Evolutionary conservation across 345 rosid species (phyloP).

Genomic region (Arabidopsis suecica): DNA sequence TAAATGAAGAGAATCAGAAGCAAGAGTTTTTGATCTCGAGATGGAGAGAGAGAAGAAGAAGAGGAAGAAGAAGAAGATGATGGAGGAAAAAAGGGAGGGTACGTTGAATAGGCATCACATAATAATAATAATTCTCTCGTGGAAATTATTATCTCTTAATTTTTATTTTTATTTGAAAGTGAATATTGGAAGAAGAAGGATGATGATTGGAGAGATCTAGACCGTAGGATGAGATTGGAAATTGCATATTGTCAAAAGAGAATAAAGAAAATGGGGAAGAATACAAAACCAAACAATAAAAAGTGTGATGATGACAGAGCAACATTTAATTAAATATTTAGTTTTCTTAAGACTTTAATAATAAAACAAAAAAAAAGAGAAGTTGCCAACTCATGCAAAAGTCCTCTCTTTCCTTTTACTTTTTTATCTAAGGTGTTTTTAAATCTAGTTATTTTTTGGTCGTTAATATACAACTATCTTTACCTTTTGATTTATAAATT

Average conservation of each 20-base stretch:
- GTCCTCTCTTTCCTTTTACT: constrained; percentile 44
- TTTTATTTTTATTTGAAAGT: background rate
- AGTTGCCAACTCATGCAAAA: constrained; percentile 47
- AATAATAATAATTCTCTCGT: constrained; percentile 49
- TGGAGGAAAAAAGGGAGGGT: constrained; percentile 52
- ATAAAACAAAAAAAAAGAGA: constrained; percentile 32
- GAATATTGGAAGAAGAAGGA: constrained; percentile 23
- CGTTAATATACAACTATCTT: background rate
- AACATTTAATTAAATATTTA: constrained; percentile 34
- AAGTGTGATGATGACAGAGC: constrained; percentile 46
- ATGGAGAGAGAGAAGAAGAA: constrained; percentile 25
- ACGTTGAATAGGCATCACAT: constrained; percentile 51
- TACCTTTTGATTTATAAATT: background rate
- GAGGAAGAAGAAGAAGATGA: constrained; percentile 27
- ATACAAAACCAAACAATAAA: constrained; percentile 35
- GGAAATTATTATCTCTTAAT: constrained; percentile 1
- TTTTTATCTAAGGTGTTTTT: constrained; percentile 33
- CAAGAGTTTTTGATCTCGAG: constrained; percentile 31
- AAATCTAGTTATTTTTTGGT: constrained; percentile 12
- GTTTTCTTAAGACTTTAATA: constrained; percentile 26
- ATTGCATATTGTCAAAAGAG: constrained; percentile 37
- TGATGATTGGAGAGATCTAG: constrained; percentile 39
- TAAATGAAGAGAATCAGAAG: constrained; percentile 29
- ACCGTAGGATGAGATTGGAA: constrained; percentile 45
- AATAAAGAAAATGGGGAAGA: constrained; percentile 38